These are phyloP conservation scores for Cercospora zeae-maydis DNA, from an alignment of 2,329 filamentous ascomycete species.

Conservation along the genomic window DNA sequence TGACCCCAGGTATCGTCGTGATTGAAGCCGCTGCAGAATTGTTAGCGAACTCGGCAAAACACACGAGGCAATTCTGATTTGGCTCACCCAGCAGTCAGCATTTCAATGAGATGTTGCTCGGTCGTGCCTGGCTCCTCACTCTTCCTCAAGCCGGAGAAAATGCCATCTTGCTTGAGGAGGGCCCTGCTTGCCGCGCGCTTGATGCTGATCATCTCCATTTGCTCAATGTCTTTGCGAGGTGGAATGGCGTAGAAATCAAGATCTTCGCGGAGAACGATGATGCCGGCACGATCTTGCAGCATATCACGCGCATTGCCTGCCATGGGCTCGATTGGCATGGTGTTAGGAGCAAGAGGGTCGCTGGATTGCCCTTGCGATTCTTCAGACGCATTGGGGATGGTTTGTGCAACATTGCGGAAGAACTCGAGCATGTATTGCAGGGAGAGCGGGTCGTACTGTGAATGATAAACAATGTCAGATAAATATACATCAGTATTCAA, in stretches of 20 bases:
- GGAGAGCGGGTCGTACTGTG: conserved; percentile 90
- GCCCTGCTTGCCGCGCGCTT: conserved; percentile 87
- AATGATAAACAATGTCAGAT: conserved; percentile 54
- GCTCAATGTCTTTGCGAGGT: conserved; percentile 75
- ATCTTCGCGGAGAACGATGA: conserved; percentile 94
- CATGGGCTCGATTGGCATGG: conserved; percentile 67
- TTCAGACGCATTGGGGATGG: conserved; percentile 75
- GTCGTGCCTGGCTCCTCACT: conserved; percentile 96
- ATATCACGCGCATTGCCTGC: conserved; percentile 63
- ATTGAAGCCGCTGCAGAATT: conserved; percentile 74
- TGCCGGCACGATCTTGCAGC: conserved; percentile 84
- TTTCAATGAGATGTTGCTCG: conserved; percentile 97
- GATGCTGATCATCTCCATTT: conserved; percentile 89
- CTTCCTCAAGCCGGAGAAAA: conserved; percentile 91
- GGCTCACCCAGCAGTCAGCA: conserved; percentile 94
- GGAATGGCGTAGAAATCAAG: conserved; percentile 97
- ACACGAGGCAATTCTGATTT: neutral
- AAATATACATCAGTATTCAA: conserved; percentile 50
- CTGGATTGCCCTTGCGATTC: conserved; percentile 41
- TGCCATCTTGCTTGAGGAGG: conserved; percentile 84
- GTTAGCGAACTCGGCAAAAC: neutral
- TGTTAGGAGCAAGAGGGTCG: conserved; percentile 54
- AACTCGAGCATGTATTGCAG: conserved; percentile 99
- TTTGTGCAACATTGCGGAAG: conserved; percentile 91
- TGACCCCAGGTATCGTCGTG: conserved; percentile 95